Evolutionary conservation across 1,284 basidiomycete species (phyloP).

Genomic region (Hypsizygus ulmarius): DNA sequence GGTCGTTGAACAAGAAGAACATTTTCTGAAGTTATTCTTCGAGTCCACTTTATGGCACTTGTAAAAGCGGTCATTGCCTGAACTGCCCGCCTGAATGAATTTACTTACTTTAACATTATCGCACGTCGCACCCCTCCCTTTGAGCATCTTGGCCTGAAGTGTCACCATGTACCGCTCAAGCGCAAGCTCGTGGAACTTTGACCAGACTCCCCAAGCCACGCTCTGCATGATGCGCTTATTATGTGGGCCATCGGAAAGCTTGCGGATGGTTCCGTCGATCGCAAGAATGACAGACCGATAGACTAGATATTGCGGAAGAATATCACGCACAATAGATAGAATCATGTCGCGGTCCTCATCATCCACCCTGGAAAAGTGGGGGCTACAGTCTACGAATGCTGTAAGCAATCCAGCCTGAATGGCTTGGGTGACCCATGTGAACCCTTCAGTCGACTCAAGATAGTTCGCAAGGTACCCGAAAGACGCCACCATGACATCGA

Average conservation of each 20-base stretch:
- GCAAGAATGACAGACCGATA: conserved; percentile 35
- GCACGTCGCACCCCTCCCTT: conserved; percentile 30
- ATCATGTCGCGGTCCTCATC: conserved; percentile 32
- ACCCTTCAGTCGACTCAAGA: conserved; percentile 37
- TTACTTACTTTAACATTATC: conserved; percentile 32
- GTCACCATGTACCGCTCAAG: conserved; percentile 26
- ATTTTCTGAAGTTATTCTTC: conserved; percentile 35
- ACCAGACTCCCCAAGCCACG: conserved; percentile 27
- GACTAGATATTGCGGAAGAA: conserved; percentile 35
- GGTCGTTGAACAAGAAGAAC: conserved; percentile 33
- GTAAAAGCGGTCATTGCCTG: background rate
- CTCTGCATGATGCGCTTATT: conserved; percentile 21
- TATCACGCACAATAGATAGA: conserved; percentile 25
- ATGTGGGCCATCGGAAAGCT: conserved; percentile 20
- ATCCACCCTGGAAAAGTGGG: conserved; percentile 26
- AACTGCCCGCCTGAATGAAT: background rate
- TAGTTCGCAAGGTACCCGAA: conserved; percentile 35
- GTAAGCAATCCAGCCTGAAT: conserved; percentile 33
- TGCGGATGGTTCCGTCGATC: conserved; percentile 24
- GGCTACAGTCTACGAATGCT: conserved; percentile 31
- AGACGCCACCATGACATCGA: conserved; percentile 29
- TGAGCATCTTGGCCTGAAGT: conserved; percentile 23
- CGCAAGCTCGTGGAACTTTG: conserved; percentile 26
- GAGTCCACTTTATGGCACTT: conserved; percentile 37
- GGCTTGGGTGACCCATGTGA: conserved; percentile 35